Conservation (phyloP, 805 yeast genomes). For the Metschnikowia henanensis region DNA sequence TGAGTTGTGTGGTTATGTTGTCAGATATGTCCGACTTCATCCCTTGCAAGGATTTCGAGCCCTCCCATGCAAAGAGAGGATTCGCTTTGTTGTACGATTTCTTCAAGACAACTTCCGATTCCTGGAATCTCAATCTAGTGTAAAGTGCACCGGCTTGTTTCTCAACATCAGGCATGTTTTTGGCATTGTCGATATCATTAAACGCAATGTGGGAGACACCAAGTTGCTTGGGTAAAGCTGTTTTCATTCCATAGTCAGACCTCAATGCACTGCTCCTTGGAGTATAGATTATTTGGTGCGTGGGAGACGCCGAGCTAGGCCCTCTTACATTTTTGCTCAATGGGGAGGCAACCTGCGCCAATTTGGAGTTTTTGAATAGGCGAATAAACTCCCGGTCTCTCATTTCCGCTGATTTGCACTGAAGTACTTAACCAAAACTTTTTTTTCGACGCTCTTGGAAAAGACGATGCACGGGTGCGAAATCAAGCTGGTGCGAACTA, state of each 20-base stretch:
- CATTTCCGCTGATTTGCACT: slow-evolving; percentile 11
- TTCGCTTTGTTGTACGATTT: slow-evolving; percentile 31
- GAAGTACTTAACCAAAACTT: no score
- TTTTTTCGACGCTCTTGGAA: not conserved
- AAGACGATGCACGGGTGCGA: slow-evolving; percentile 17
- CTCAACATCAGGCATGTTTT: slow-evolving; percentile 71
- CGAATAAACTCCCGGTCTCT: slow-evolving; percentile 18
- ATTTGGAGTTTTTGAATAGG: slow-evolving; percentile 40
- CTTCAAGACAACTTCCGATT: slow-evolving; percentile 54
- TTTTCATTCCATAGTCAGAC: slow-evolving; percentile 77
- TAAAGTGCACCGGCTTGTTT: slow-evolving; percentile 57
- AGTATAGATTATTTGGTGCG: slow-evolving; percentile 73
- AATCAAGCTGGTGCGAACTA: no score
- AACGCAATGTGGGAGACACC: slow-evolving; percentile 59
- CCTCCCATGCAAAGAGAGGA: slow-evolving; percentile 43
- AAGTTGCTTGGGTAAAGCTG: slow-evolving; percentile 62
- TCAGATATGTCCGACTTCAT: slow-evolving; percentile 20
- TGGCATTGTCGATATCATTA: slow-evolving; percentile 66
- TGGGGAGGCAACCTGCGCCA: slow-evolving; percentile 47
- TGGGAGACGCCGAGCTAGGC: slow-evolving; percentile 43
- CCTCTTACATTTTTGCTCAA: slow-evolving; percentile 33
- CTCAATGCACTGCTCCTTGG: slow-evolving; percentile 61
- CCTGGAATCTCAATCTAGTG: slow-evolving; percentile 67
- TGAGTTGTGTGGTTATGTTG: slow-evolving; percentile 32
- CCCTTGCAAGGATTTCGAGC: slow-evolving; percentile 21